Conservation (phyloP, 1,284 basidiomycete genomes). For the Cryptococcus deneoformans region DNA sequence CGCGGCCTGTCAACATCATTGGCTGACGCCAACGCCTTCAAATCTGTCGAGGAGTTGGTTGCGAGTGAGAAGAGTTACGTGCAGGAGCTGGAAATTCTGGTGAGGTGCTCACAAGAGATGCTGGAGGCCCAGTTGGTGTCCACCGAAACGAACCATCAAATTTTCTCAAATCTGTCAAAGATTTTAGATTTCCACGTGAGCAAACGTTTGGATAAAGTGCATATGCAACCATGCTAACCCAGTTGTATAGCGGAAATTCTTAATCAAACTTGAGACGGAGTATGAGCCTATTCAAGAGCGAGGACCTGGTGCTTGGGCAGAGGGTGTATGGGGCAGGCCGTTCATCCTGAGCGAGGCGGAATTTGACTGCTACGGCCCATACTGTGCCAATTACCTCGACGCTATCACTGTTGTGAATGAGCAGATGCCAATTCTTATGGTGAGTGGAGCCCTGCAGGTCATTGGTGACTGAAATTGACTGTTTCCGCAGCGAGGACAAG, state of each 20-base stretch:
- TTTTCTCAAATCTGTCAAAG: conserved; percentile 95
- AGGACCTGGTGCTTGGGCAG: conserved; percentile 62
- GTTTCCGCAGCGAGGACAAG: conserved; percentile 28
- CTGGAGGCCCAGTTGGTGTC: conserved; percentile 80
- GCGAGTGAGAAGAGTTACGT: conserved; percentile 87
- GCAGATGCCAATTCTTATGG: conserved; percentile 77
- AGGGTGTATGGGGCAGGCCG: conserved; percentile 82
- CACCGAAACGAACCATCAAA: conserved; percentile 89
- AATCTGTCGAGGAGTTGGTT: conserved; percentile 48
- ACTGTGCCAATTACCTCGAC: conserved; percentile 93
- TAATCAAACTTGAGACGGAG: conserved; percentile 88
- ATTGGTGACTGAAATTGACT: not conserved
- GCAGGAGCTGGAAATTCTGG: conserved; percentile 94
- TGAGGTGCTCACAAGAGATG: conserved; percentile 77
- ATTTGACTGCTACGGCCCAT: conserved; percentile 93
- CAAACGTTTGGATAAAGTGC: not conserved
- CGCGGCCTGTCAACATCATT: conserved; percentile 20
- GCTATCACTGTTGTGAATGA: conserved; percentile 81
- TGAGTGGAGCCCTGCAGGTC: conserved; percentile 52
- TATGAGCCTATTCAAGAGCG: conserved; percentile 55
- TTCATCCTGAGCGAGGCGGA: conserved; percentile 78
- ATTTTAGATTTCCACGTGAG: conserved; percentile 84
- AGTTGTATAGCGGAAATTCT: conserved; percentile 81
- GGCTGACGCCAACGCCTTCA: conserved; percentile 39
- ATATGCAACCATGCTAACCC: no score